Evolutionary conservation across 805 yeast genomes (phyloP).

Genomic region (Wickerhamiella dianesei): DNA sequence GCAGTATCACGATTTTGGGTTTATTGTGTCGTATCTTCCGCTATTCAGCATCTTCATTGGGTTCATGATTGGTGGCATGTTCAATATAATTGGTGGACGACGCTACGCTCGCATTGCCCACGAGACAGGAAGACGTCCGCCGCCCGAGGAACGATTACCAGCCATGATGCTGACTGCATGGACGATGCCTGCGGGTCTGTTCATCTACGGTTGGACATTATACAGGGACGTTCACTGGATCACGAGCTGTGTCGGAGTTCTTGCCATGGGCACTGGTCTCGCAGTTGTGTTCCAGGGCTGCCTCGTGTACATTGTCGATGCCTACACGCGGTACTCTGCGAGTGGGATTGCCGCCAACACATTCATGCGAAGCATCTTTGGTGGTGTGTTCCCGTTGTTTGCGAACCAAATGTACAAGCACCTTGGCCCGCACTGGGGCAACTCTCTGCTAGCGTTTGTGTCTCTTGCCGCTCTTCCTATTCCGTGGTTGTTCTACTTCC

Average conservation of each 20-base stretch:
- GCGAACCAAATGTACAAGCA: conserved; percentile 44
- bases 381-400: conserved; percentile 52
- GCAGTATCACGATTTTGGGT: conserved; percentile 23
- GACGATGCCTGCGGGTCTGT: conserved; percentile 40
- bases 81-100: conserved; percentile 20
- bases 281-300: conserved; percentile 48
- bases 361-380: conserved; percentile 42
- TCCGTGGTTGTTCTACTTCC: conserved; percentile 41
- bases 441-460: conserved; percentile 36
- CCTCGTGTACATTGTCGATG: conserved; percentile 48
- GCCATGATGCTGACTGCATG: conserved; percentile 37
- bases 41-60: conserved; percentile 26
- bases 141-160: conserved; percentile 48
- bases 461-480: conserved; percentile 33
- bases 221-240: conserved; percentile 34
- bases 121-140: conserved; percentile 31
- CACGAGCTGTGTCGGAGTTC: conserved; percentile 43
- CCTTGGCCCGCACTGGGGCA: conserved; percentile 43
- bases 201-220: conserved; percentile 54
- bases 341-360: conserved; percentile 50
- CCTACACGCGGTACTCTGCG: conserved; percentile 46
- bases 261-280: conserved; percentile 39
- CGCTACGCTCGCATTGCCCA: conserved; percentile 21
- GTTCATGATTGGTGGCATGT: conserved; percentile 22
- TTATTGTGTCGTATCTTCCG: conserved; percentile 24